These are phyloP conservation scores for Phytophthora cactorum DNA, from an alignment of 352 stramenopile species.

Conservation along the genomic window DNA sequence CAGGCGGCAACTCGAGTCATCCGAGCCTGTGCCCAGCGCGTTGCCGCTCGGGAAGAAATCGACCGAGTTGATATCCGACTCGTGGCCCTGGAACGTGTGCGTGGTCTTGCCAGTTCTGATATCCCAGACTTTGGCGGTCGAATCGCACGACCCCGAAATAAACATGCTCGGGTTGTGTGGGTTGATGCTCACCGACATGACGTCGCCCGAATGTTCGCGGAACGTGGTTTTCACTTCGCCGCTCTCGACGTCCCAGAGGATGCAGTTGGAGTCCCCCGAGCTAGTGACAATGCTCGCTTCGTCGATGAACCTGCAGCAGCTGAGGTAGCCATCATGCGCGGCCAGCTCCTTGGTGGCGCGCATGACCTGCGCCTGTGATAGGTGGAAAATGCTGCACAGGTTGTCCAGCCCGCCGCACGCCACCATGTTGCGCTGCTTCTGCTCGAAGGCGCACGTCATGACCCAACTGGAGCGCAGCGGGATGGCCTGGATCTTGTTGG, in stretches of 20 bases:
- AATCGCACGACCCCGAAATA: slow-evolving; percentile 97
- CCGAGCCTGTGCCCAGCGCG: slow-evolving; percentile 94
- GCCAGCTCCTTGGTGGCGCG: slow-evolving; percentile 95
- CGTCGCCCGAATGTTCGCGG: slow-evolving; percentile 97
- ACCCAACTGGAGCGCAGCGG: slow-evolving; percentile 98
- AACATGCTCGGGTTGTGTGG: slow-evolving; percentile 97
- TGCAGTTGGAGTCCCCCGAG: slow-evolving; percentile 98
- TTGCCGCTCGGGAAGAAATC: slow-evolving; percentile 98
- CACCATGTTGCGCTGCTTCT: slow-evolving; percentile 96
- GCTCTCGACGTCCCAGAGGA: slow-evolving; percentile 98
- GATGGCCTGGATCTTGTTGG: slow-evolving; percentile 98
- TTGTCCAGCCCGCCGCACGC: slow-evolving; percentile 99
- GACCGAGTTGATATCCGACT: slow-evolving; percentile 99
- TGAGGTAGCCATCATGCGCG: slow-evolving; percentile 98
- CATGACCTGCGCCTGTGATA: slow-evolving; percentile 91
- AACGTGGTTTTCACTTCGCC: slow-evolving; percentile 95
- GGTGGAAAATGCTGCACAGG: slow-evolving; percentile 99
- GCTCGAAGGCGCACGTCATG: slow-evolving; percentile 99
- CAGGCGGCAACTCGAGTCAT: slow-evolving; percentile 97
- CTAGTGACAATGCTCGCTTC: slow-evolving; percentile 94
- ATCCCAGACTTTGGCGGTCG: slow-evolving; percentile 98
- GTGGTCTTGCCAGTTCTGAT: slow-evolving; percentile 95
- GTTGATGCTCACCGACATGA: slow-evolving; percentile 97
- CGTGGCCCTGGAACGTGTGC: slow-evolving; percentile 97
- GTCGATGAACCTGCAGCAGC: slow-evolving; percentile 98